Conservation (phyloP, 345 rosid genomes). For the Linum lewisii region DNA sequence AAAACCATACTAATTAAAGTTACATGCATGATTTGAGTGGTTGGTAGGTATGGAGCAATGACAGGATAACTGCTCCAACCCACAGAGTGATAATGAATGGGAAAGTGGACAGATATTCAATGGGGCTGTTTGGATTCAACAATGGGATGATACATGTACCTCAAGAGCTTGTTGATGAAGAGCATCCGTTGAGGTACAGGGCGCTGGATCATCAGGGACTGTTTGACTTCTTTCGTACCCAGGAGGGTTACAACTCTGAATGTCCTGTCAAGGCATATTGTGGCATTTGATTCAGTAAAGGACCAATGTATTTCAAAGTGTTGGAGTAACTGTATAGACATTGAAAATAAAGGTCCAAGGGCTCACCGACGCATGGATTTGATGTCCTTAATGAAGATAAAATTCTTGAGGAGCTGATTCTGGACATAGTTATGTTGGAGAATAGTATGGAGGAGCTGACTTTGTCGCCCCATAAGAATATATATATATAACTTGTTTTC, state of each 20-base stretch:
- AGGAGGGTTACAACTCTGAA: constrained; percentile 30
- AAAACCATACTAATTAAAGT: no score
- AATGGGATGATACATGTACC: constrained; percentile 29
- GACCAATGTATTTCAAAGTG: no score
- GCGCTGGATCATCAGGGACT: constrained; percentile 39
- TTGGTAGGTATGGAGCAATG: constrained; percentile 73
- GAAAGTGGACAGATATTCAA: constrained; percentile 35
- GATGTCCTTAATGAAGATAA: no score
- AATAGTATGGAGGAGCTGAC: no score
- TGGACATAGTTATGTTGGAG: no score
- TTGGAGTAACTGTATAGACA: no score
- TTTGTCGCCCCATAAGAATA: no score
- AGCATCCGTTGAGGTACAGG: constrained; percentile 38
- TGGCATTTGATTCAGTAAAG: constrained; percentile 28
- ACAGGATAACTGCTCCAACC: constrained; percentile 32
- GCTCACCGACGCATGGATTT: no score
- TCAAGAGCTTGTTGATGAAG: constrained; percentile 34
- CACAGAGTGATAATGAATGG: constrained; percentile 42
- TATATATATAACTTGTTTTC: no score
- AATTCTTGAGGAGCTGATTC: no score
- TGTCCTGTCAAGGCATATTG: constrained; percentile 42
- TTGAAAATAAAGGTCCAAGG: no score
- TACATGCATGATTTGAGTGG: no score
- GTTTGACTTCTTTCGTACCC: constrained; percentile 30
- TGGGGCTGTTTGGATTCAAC: constrained; percentile 35